Conservation (phyloP, 495 filamentous ascomycete genomes). For the Zalerion maritima region DNA sequence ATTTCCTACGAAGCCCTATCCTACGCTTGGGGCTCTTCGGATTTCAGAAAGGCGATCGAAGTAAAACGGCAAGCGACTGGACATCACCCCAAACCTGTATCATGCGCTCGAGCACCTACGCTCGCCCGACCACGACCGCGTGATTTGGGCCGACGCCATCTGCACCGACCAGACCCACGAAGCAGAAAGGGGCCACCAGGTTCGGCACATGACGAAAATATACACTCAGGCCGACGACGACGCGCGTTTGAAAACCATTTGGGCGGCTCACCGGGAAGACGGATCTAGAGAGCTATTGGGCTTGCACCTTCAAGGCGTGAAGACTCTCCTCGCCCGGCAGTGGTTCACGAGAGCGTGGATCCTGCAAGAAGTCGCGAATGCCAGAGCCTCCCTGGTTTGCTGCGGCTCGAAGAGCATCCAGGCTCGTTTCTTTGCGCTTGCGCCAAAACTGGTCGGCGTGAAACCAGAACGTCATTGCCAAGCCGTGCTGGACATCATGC, state of each 20-base stretch:
- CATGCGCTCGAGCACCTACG: conserved; percentile 6
- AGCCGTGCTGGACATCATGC: conserved; percentile 19
- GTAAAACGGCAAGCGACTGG: conserved; percentile 3
- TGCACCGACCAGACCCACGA: conserved; percentile 7
- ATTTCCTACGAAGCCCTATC: conserved; percentile 7
- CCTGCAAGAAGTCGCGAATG: conserved; percentile 18
- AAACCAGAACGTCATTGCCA: conserved; percentile 8
- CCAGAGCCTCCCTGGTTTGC: conserved; percentile 9
- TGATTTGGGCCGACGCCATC: conserved; percentile 9
- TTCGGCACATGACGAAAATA: conserved; percentile 8
- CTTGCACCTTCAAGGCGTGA: conserved; percentile 5
- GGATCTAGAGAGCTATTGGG: neutral
- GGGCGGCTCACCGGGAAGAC: neutral
- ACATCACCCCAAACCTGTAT: conserved; percentile 8
- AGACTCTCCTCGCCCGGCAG: conserved; percentile 6
- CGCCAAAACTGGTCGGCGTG: conserved; percentile 7
- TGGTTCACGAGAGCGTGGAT: conserved; percentile 21
- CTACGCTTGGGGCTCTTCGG: conserved; percentile 6
- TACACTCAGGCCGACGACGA: conserved; percentile 8
- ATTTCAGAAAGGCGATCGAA: neutral
- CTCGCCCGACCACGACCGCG: conserved; percentile 3
- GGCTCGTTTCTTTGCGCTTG: conserved; percentile 11
- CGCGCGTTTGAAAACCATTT: conserved; percentile 1
- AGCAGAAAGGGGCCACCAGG: conserved; percentile 9
- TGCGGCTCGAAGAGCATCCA: conserved; percentile 13